Evolutionary conservation across 805 yeast species (phyloP).

Genomic region (Lipomyces yamanashiensis): DNA sequence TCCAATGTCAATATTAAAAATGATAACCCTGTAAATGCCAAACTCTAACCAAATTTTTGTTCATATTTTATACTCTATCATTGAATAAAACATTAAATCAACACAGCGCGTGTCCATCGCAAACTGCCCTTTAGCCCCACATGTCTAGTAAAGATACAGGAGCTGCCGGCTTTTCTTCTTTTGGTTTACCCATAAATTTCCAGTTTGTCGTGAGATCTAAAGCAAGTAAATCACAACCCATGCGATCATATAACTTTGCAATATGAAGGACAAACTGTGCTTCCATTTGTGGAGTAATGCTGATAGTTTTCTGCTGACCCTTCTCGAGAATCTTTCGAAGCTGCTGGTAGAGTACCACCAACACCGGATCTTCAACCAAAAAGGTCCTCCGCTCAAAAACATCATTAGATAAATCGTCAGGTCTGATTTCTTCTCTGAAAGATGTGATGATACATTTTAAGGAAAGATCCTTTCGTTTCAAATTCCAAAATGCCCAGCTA

Average conservation of each 20-base stretch:
- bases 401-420: conserved; percentile 4
- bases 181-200: conserved; percentile 53
- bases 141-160: conserved; percentile 25
- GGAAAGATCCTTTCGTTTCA: conserved; percentile 55
- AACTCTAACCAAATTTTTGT: no score
- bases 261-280: conserved; percentile 65
- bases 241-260: conserved; percentile 69
- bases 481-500: conserved; percentile 79
- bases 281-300: conserved; percentile 55
- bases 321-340: conserved; percentile 59
- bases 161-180: conserved; percentile 5
- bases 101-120: no score
- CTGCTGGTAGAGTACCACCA: conserved; percentile 65
- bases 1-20: no score
- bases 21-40: no score
- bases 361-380: conserved; percentile 79
- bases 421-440: conserved; percentile 10
- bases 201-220: conserved; percentile 67
- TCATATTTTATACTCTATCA: no score
- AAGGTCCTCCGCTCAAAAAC: conserved; percentile 42
- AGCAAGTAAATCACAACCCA: conserved; percentile 90
- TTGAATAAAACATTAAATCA: no score
- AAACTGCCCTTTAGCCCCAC: conserved; percentile 18
- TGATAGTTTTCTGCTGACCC: conserved; percentile 57
- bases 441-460: conserved; percentile 49